Conservation (phyloP, 2,329 filamentous ascomycete species). For the Pleoardoris graminearum region DNA sequence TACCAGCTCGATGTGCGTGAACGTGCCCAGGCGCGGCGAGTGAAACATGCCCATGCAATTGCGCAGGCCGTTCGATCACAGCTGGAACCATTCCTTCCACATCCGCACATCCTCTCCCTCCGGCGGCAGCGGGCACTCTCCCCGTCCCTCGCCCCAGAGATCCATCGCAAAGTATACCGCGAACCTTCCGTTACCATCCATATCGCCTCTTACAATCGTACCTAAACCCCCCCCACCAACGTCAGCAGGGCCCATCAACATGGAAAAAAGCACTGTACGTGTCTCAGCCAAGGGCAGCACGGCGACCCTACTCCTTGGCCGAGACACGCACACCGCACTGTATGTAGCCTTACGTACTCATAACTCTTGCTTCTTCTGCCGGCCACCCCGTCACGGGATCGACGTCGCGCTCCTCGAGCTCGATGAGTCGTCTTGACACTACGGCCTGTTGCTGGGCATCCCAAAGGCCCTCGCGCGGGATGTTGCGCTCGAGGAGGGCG, state of each 20-base stretch:
- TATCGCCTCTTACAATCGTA: slow-evolving; percentile 10
- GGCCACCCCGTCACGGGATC: slow-evolving; percentile 26
- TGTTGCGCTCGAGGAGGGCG: slow-evolving; percentile 19
- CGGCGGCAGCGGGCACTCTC: slow-evolving; percentile 15
- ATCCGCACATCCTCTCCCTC: slow-evolving; percentile 2
- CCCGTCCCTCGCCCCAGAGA: slow-evolving; percentile 15
- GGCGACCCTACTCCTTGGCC: not conserved
- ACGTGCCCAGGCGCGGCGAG: too few species aligned
- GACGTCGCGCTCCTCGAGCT: slow-evolving; percentile 27
- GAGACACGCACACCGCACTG: not conserved
- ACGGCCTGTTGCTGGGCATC: slow-evolving; percentile 23
- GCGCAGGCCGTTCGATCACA: too few species aligned
- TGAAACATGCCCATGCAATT: too few species aligned
- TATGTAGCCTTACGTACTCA: not conserved
- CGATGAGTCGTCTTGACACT: slow-evolving; percentile 20
- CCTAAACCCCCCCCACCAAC: not conserved
- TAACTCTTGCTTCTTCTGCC: slow-evolving; percentile 11
- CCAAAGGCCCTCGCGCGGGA: slow-evolving; percentile 28
- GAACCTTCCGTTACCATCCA: slow-evolving; percentile 16
- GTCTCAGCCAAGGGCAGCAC: not conserved
- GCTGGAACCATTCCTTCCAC: slow-evolving; percentile 20
- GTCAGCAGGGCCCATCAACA: not conserved
- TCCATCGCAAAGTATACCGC: slow-evolving; percentile 14
- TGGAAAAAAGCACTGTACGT: not conserved
- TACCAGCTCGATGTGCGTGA: too few species aligned